Conservation (phyloP, 331 rosid species). For the Dryas integrifolia region DNA sequence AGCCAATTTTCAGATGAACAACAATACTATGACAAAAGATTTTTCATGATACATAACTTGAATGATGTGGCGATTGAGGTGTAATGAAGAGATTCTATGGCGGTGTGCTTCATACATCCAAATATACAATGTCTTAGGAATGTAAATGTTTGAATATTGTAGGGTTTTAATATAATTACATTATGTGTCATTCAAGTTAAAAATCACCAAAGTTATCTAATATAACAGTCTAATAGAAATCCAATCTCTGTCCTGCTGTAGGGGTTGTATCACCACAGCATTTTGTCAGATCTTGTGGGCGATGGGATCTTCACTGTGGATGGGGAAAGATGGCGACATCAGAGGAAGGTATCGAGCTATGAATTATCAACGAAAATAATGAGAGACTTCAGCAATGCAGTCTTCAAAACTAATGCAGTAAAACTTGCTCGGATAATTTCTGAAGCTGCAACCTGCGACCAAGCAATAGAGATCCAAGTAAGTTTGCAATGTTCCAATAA, state of each 20-base stretch:
- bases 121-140: no score
- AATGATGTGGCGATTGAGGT: no score
- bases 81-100: no score
- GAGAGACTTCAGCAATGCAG: slow-evolving; percentile 18
- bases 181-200: not conserved
- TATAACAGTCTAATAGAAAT: no score
- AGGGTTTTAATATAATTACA: not conserved
- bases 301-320: slow-evolving; percentile 24
- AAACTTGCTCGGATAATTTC: slow-evolving; percentile 13
- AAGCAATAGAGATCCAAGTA: slow-evolving; percentile 21
- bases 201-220: not conserved
- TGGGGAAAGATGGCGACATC: slow-evolving; percentile 17
- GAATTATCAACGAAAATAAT: slow-evolving; percentile 18
- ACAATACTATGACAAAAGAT: no score
- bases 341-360: slow-evolving; percentile 23
- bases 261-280: slow-evolving; percentile 19
- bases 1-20: no score
- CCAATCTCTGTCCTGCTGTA: not conserved
- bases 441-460: not conserved
- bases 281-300: slow-evolving; percentile 14
- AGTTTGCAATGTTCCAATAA: not conserved
- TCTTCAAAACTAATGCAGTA: slow-evolving; percentile 16
- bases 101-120: no score
- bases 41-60: no score
- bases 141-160: no score